phyloP scores from a whole-genome alignment of 257 asterid species.

The Penstemon eatonii region DNA sequence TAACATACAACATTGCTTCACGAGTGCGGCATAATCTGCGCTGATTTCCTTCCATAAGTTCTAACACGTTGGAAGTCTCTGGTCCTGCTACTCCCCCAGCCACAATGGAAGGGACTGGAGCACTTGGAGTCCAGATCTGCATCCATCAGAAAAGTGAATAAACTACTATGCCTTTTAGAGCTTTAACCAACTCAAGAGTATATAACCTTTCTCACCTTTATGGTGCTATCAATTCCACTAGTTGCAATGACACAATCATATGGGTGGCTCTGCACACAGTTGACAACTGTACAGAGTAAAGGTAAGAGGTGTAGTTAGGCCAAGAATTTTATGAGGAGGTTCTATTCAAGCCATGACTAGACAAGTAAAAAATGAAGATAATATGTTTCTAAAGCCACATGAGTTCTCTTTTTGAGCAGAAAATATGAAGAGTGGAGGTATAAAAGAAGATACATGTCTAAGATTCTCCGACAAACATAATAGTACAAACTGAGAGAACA shows the following conservation, averaged over 20 bases:
- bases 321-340: not conserved
- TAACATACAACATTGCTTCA: slow-evolving; percentile 61
- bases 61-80: slow-evolving; percentile 63
- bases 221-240: slow-evolving; percentile 94
- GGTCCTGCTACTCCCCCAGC: slow-evolving; percentile 77
- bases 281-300: slow-evolving; percentile 67
- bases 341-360: not conserved
- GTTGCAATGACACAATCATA: slow-evolving; percentile 83
- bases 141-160: slow-evolving; percentile 26
- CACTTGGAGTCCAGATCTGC: slow-evolving; percentile 92
- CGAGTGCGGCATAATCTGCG: slow-evolving; percentile 64
- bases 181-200: slow-evolving; percentile 10
- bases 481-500: not conserved
- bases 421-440: not conserved
- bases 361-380: not conserved
- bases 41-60: slow-evolving; percentile 82
- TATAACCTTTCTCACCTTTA: slow-evolving; percentile 63
- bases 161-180: slow-evolving; percentile 12
- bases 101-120: slow-evolving; percentile 69
- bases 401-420: too few species aligned
- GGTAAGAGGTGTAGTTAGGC: slow-evolving; percentile 12
- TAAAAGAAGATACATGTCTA: not conserved
- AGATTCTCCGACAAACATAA: not conserved
- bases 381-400: not conserved
- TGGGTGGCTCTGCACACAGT: slow-evolving; percentile 95